phyloP scores from a whole-genome alignment of 768 basidiomycete species.

The Lactarius trivialis region DNA sequence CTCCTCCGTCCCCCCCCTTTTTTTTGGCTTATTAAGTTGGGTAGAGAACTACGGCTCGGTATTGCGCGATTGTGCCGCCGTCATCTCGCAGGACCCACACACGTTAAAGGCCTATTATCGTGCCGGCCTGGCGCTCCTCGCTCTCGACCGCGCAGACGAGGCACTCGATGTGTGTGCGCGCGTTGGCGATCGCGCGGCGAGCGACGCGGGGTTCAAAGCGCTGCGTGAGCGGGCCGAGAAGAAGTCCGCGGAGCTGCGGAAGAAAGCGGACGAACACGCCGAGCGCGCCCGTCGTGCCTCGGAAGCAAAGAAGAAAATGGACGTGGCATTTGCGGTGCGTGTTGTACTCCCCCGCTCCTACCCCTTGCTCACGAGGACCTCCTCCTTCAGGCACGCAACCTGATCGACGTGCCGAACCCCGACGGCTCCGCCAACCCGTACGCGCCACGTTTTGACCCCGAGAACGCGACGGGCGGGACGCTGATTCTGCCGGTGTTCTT shows the following conservation, averaged over 20 bases:
- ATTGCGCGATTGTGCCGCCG: conserved; percentile 76
- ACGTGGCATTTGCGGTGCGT: conserved; percentile 59
- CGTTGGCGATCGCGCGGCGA: conserved; percentile 53
- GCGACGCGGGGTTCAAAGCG: conserved; percentile 47
- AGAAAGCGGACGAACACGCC: conserved; percentile 42
- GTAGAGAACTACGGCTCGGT: conserved; percentile 86
- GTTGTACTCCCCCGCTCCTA: not conserved
- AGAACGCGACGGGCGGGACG: conserved; percentile 50
- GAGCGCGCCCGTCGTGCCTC: conserved; percentile 45
- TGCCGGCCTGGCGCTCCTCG: conserved; percentile 69
- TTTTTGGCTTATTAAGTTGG: not conserved
- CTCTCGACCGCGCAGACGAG: conserved; percentile 71
- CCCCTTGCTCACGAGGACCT: not conserved
- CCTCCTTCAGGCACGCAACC: conserved; percentile 57
- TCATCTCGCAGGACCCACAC: conserved; percentile 50
- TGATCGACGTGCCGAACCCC: conserved; percentile 49
- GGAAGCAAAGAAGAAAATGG: conserved; percentile 48
- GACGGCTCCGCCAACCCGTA: conserved; percentile 49
- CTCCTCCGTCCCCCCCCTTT: not conserved
- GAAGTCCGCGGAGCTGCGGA: conserved; percentile 44
- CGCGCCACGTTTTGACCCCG: conserved; percentile 58
- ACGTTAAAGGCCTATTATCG: conserved; percentile 85
- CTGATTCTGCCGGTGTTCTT: conserved; percentile 86
- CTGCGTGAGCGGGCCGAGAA: conserved; percentile 44
- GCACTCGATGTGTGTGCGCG: conserved; percentile 75